These are phyloP conservation scores for Xylariomycetidae sp. DNA, from an alignment of 2,329 filamentous ascomycete genomes.

Conservation along the genomic window DNA sequence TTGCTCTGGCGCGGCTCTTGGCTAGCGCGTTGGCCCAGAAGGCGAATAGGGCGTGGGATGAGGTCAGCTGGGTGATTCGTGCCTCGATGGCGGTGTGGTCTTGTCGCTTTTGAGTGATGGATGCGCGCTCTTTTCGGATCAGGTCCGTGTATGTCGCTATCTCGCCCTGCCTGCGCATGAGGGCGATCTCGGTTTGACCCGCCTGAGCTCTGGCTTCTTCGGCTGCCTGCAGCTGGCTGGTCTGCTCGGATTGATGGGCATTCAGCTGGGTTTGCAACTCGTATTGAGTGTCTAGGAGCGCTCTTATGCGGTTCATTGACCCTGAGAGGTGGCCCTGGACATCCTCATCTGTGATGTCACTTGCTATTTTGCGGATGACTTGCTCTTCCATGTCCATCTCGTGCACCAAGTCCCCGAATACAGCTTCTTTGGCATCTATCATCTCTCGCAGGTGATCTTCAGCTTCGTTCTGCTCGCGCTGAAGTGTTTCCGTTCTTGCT, in stretches of 20 bases:
- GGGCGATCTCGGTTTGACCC: not conserved
- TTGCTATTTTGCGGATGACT: not conserved
- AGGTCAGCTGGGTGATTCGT: constrained; percentile 8
- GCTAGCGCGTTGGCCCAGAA: constrained; percentile 24
- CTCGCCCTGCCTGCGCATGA: constrained; percentile 11
- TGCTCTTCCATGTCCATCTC: not conserved
- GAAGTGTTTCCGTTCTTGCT: constrained; percentile 1
- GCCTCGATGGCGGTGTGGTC: constrained; percentile 1
- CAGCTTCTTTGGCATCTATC: not conserved
- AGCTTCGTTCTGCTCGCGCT: constrained; percentile 3
- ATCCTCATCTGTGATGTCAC: not conserved
- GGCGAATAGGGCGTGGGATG: constrained; percentile 16
- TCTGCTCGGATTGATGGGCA: not conserved
- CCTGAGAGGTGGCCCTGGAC: too few species aligned
- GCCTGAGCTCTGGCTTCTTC: not conserved
- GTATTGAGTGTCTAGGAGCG: not conserved
- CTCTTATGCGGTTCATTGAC: not conserved
- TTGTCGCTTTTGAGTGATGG: constrained; percentile 5
- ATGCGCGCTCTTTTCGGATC: constrained; percentile 10
- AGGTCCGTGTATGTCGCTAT: constrained; percentile 11
- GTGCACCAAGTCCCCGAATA: not conserved
- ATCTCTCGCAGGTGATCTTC: constrained; percentile 1
- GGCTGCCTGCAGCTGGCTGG: not conserved
- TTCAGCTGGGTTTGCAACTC: not conserved
- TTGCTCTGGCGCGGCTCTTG: constrained; percentile 11